These are phyloP conservation scores for Septoria petroselini DNA, from an alignment of 2,329 filamentous ascomycete genomes.

Conservation along the genomic window DNA sequence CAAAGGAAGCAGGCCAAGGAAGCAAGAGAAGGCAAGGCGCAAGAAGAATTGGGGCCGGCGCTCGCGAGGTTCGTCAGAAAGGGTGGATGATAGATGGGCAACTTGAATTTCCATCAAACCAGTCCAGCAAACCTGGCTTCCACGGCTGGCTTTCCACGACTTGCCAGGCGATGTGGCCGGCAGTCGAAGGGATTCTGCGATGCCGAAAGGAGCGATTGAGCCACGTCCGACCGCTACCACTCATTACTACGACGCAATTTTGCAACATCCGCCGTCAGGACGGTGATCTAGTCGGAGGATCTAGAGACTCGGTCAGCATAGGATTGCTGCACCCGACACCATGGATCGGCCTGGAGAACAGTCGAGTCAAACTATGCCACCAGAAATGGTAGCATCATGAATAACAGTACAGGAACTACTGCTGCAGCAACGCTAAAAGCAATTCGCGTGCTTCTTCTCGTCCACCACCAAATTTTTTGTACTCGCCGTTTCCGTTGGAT, in stretches of 20 bases:
- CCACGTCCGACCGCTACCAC: too few species aligned
- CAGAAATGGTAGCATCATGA: neutral
- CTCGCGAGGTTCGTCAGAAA: constrained; percentile 80
- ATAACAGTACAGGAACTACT: neutral
- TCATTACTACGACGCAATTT: too few species aligned
- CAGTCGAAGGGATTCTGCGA: too few species aligned
- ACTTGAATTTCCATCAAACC: neutral
- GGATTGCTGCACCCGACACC: too few species aligned
- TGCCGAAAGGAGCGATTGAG: too few species aligned
- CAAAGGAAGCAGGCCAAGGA: constrained; percentile 66
- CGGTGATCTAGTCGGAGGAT: too few species aligned
- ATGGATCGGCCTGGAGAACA: too few species aligned
- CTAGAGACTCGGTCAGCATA: too few species aligned
- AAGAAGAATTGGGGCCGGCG: constrained; percentile 77
- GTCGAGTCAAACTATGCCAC: too few species aligned
- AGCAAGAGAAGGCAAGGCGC: constrained; percentile 64
- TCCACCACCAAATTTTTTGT: constrained; percentile 15
- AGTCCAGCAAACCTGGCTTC: neutral
- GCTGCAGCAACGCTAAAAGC: neutral
- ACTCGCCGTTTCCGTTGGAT: constrained; percentile 10
- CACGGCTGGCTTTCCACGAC: too few species aligned
- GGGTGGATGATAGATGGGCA: constrained; percentile 37
- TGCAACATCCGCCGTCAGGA: too few species aligned
- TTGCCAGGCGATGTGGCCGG: too few species aligned
- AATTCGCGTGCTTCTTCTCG: constrained; percentile 1